Evolutionary conservation across 1,284 basidiomycete species (phyloP), one percentile per base, ranked within the genome.

Genomic region (Fomitiporia mediterranea): DNA sequence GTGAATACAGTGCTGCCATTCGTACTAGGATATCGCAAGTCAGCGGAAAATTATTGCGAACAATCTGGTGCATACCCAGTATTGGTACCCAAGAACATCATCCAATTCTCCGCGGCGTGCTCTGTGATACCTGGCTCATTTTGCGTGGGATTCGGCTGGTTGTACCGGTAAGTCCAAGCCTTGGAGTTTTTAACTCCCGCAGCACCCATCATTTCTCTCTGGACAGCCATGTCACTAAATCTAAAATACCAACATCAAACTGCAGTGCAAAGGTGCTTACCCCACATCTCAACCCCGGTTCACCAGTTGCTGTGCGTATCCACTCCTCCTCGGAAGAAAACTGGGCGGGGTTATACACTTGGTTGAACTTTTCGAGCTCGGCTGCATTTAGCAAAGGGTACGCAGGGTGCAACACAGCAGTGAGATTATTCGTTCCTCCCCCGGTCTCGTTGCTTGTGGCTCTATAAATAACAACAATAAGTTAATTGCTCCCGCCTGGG

Each of bases 91-190:
- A 66, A 67, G 68, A 83, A 82, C 80, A 83, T 80, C 78, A 82
- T 81, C 75, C 77, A 82, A 61, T 83, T 82, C 64, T 84, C 81
- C 1, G 82, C 72, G 2, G 80, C 75, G 61, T 83, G 81, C 9
- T 60, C 67, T 4, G 78, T 76, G 23, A 65, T 66, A 0, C 67
- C 55, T 7, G 66, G 44, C 32, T 62, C 68, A 25, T 68, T 66
- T 1, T 62, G 60, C 0, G 75, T 76, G 3, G 77, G 77, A 49
- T 79, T 77, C 2, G 69, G 67, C 61, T 82, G 78, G 63, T 83
- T 82, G 66, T 82, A 82, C 17, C 80, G 72, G 62, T 83, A 82
- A 11, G 76, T 74, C 71, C 72, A 82, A 6, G 74, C 67, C 30
- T 67, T 70, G 6, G 61, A 64, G n/a, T 61, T 63, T 25, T 69